Evolutionary conservation across 495 filamentous ascomycete genomes (phyloP).

Genomic region (Lepraria neglecta): DNA sequence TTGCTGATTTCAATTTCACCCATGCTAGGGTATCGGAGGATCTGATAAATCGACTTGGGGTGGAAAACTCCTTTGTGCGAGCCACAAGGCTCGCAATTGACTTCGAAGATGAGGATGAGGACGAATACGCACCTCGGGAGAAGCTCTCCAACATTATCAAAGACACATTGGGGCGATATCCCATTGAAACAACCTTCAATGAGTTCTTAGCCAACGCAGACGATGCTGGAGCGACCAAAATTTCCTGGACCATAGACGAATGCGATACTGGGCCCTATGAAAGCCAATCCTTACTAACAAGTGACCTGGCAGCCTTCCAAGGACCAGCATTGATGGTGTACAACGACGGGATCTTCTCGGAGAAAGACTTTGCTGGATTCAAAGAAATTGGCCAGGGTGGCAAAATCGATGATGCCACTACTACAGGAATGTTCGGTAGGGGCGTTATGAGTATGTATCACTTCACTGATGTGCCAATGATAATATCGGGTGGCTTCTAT

Average conservation of each 20-base stretch:
- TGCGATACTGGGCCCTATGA: conserved; percentile 15
- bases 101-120: conserved; percentile 30
- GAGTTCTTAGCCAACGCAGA: conserved; percentile 45
- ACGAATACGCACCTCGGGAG: conserved; percentile 40
- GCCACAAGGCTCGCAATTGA: conserved; percentile 31
- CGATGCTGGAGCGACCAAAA: conserved; percentile 33
- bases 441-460: conserved; percentile 44
- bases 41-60: conserved; percentile 26
- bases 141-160: conserved; percentile 31
- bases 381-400: conserved; percentile 39
- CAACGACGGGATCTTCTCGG: conserved; percentile 36
- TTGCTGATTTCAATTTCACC: conserved; percentile 26
- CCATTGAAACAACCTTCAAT: conserved; percentile 35
- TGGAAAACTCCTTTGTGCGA: conserved; percentile 29
- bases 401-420: conserved; percentile 30
- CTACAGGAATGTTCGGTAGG: conserved; percentile 40
- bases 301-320: conserved; percentile 30
- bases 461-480: conserved; percentile 41
- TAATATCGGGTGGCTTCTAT: conserved; percentile 35
- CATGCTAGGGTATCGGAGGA: conserved; percentile 30
- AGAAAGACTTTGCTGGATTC: conserved; percentile 36
- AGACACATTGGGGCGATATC: conserved; percentile 39
- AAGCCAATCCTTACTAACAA: conserved; percentile 24
- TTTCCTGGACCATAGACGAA: conserved; percentile 37
- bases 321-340: conserved; percentile 38